A percentile compares a stretch with the other conserved stretches of the same genome.
These are phyloP conservation scores for Epichloe glyceriae DNA, from an alignment of 2,329 filamentous ascomycete genomes.

Conservation along the genomic window DNA sequence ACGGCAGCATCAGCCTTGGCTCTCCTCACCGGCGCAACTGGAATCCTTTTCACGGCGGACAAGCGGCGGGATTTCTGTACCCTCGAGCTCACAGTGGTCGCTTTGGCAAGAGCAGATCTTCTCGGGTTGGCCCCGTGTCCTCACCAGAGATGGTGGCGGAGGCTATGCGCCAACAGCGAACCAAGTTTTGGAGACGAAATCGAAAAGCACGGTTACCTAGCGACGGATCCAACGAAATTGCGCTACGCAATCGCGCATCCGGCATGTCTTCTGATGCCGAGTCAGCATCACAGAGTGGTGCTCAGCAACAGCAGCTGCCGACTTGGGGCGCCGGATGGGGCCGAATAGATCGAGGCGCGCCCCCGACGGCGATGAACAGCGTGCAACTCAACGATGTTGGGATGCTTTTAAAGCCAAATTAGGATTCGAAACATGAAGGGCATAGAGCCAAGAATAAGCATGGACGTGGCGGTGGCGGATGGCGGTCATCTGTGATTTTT, in stretches of 20 bases:
- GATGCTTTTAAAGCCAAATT: constrained; percentile 12
- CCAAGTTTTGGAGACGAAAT: constrained; percentile 18
- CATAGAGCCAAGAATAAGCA: neutral
- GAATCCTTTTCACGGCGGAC: constrained; percentile 37
- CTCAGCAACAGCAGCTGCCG: constrained; percentile 8
- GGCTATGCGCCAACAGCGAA: constrained; percentile 11
- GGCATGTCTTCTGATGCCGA: neutral
- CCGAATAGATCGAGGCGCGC: constrained; percentile 16
- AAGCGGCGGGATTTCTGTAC: constrained; percentile 37
- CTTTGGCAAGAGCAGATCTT: constrained; percentile 15
- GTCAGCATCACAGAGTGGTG: neutral
- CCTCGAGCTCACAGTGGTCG: constrained; percentile 20
- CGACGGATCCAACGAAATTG: constrained; percentile 19
- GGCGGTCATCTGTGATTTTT: neutral
- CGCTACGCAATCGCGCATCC: constrained; percentile 14
- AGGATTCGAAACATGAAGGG: neutral
- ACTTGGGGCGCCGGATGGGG: constrained; percentile 19
- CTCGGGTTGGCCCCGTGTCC: constrained; percentile 29
- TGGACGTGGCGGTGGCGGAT: neutral
- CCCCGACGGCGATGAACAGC: constrained; percentile 9
- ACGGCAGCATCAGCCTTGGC: constrained; percentile 32
- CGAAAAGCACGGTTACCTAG: constrained; percentile 16
- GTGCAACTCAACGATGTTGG: constrained; percentile 23
- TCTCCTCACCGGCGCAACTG: constrained; percentile 21
- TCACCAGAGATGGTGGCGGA: constrained; percentile 26